phyloP scores from a whole-genome alignment of 2,329 filamentous ascomycete genomes.

The Penicillium capsulatum region DNA sequence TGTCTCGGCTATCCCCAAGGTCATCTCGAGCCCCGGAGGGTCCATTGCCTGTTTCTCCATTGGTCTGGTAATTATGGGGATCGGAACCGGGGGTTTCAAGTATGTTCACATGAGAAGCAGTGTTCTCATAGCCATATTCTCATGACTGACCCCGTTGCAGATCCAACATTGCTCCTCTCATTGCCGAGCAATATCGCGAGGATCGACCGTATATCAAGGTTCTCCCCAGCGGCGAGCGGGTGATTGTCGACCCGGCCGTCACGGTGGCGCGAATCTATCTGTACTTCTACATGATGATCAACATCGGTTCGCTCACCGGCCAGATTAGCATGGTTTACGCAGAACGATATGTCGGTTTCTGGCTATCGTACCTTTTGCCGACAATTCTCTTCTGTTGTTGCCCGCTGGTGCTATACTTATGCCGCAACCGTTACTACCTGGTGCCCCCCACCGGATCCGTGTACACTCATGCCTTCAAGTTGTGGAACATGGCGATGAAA shows the following conservation, averaged over 20 bases:
- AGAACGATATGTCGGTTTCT: constrained; percentile 73
- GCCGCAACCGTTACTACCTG: constrained; percentile 60
- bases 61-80: constrained; percentile 64
- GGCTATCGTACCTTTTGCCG: constrained; percentile 65
- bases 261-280: constrained; percentile 66
- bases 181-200: constrained; percentile 66
- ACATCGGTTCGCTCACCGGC: constrained; percentile 59
- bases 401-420: constrained; percentile 57
- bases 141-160: constrained; percentile 11
- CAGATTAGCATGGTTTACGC: constrained; percentile 68
- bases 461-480: constrained; percentile 60
- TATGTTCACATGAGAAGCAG: too few species aligned
- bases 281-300: constrained; percentile 69
- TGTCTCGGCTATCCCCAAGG: constrained; percentile 58
- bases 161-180: constrained; percentile 67
- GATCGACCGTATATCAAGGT: constrained; percentile 56
- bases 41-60: constrained; percentile 62
- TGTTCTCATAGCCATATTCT: too few species aligned
- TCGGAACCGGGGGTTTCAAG: constrained; percentile 78
- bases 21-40: constrained; percentile 56
- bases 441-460: constrained; percentile 68
- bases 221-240: constrained; percentile 57
- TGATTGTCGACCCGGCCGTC: constrained; percentile 66
- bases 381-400: constrained; percentile 61
- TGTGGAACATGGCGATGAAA: constrained; percentile 60